Base-by-base conservation (phyloP, 208 protist species). In the Trypanosoma congolense region DNA sequence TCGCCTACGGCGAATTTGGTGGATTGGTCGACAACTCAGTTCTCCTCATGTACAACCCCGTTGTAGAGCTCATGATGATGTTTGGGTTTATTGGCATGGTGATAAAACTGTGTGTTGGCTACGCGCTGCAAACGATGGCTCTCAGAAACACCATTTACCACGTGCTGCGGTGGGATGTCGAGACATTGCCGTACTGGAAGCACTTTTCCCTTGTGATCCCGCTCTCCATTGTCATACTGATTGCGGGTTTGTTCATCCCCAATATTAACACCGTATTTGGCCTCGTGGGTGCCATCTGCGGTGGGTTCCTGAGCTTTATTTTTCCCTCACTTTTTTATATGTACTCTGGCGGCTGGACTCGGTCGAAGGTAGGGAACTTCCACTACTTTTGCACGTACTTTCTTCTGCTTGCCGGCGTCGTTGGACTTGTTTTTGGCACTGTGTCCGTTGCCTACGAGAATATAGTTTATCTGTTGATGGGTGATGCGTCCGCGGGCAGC, bases 281-380 rank as follows among this genome's bases (percentile, higher is more conserved):
- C 1, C 42, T 90, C 10, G 65, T 88, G 25, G 90, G 90, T 49
- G 76, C 71, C 4, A 52, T 93, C 12, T 84, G 66, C 53, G 85
- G 83, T n/a, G 80, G 83, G 1, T 83, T 81, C 58, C 64, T 89
- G 3, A 69, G 62, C 31, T 93, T 91, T 64, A 63, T 90, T 9
- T 84, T 87, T 46, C 86, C 86, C 4, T 75, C 82, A 26, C 38
- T 76, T 12, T 86, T 90, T 25, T 83, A 61, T 52, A 71, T 92
- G 71, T 86, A 86, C 69, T 70, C 66, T 33, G 85, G 81, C 29
- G 47, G 75, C 30, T 92, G 77, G 76, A 76, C 65, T 0, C 21
- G 73, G 38, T 40, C 66, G 55, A 61, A 45, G 0, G 85, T 87
- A 10, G 80, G 85, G 1, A 46, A 63, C 21, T 77, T 56, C 31